Base-by-base conservation (phyloP, 805 yeast genomes). In the Suhomyces sp. region DNA sequence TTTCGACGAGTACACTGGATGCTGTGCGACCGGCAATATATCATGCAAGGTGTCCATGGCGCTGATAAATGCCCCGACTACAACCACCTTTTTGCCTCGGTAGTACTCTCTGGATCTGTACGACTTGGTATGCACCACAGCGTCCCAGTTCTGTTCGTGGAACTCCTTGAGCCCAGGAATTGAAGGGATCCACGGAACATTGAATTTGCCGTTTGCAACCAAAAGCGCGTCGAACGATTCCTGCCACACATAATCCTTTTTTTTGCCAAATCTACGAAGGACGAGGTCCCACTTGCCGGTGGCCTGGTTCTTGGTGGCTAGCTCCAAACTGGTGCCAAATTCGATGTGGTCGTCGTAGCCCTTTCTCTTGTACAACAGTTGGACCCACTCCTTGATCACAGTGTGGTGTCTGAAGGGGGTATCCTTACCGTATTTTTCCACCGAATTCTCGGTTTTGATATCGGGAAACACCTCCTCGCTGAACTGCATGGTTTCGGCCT, bases 281-380 rank as follows among this genome's bases (percentile, higher is more conserved):
- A 62, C 53, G 15, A 57, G 45, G 17, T 58, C 55, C 64, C 63
- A 65, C 46, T 59, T 53, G 22, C 56, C 57, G 35, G 57, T 46
- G 8, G 47, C 45, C 10, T 44, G 48, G 23, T 61, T 54, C 26
- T 68, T 63, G 46, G 56, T 53, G 19, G 66, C 68, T 45, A 63
- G 57, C 44, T 69, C 73, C 13, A 69, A 69, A 2, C 67, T 61
- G 8, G 71, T 65, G 29, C 56, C 51, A 33, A 62, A 56, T 5
- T 52, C 54, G 2, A 69, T 44, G 27, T 59, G 57, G 47, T 65
- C 65, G 19, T 61, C 64, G 46, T 60, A 54, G 15, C 60, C 62
- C 47, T 60, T 61, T 6, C 49, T 51, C 47, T 61, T 62, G 50
- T 61, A 60, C 47, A 60, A 47, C 36, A 51, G 58, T 47, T 61